Conservation (phyloP, 352 stramenopile species). For the Globisporangium carolinianum region DNA sequence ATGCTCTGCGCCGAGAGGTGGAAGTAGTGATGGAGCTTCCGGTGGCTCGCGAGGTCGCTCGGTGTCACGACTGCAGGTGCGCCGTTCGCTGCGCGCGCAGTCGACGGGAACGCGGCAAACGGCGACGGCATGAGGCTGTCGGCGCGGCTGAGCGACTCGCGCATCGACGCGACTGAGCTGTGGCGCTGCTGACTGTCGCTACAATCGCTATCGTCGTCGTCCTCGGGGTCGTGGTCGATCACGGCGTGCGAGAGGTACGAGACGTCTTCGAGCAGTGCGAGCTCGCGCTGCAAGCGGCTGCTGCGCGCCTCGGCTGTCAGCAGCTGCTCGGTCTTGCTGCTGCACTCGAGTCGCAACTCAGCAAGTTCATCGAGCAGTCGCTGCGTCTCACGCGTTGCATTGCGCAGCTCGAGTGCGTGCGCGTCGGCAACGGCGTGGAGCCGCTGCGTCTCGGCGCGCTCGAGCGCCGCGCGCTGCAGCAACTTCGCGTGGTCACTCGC, state of each 20-base stretch:
- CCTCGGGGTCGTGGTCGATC: constrained; percentile 56
- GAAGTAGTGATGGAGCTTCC: constrained; percentile 86
- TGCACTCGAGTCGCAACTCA: constrained; percentile 32
- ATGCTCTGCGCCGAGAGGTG: constrained; percentile 81
- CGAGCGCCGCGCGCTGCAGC: constrained; percentile 18
- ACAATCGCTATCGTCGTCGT: constrained; percentile 33
- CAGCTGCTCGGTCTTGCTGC: constrained; percentile 45
- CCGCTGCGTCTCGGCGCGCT: constrained; percentile 23
- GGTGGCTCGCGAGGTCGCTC: constrained; percentile 65
- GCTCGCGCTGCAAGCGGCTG: constrained; percentile 62
- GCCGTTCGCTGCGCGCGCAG: constrained; percentile 23
- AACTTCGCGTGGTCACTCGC: constrained; percentile 28
- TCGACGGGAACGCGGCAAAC: constrained; percentile 31
- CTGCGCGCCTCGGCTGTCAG: constrained; percentile 60
- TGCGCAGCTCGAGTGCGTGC: constrained; percentile 13
- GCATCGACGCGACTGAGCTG: background rate
- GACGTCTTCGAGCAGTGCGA: constrained; percentile 69
- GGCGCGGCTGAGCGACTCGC: background rate
- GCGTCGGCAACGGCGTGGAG: constrained; percentile 1
- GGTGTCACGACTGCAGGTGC: constrained; percentile 31
- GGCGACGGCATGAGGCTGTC: constrained; percentile 14
- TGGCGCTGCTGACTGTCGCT: constrained; percentile 2
- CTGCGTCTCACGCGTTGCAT: constrained; percentile 29
- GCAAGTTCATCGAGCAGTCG: constrained; percentile 31
- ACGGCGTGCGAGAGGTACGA: constrained; percentile 66